Evolutionary conservation across 257 asterid species (phyloP).

Genomic region (Mentha longifolia): DNA sequence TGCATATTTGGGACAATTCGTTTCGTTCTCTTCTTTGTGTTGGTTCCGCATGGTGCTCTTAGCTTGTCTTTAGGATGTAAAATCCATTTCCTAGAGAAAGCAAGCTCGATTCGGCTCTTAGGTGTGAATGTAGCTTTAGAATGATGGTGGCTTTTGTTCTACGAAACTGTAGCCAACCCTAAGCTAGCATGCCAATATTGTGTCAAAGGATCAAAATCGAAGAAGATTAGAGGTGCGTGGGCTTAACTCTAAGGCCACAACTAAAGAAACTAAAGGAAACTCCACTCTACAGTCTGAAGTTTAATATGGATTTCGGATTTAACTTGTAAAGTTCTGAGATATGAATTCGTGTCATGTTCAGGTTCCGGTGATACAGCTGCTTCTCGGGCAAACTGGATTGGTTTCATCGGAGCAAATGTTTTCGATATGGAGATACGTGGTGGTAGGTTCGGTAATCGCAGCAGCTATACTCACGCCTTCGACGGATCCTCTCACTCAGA

Average conservation of each 20-base stretch:
- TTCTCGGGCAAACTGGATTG: conserved; percentile 92
- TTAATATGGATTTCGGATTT: too few species aligned
- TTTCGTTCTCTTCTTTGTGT: background rate
- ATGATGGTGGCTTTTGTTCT: background rate
- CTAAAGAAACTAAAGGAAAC: background rate
- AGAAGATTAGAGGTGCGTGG: background rate
- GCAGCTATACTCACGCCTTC: conserved; percentile 99
- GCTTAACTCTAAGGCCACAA: background rate
- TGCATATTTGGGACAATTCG: background rate
- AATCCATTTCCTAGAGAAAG: background rate
- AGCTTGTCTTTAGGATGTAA: background rate
- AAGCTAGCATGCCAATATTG: background rate
- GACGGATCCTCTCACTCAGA: conserved; percentile 94
- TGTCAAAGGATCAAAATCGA: background rate
- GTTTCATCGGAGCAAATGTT: conserved; percentile 94
- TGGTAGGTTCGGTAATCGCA: conserved; percentile 97
- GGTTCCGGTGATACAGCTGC: conserved; percentile 98
- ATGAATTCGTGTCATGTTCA: conserved; percentile 27
- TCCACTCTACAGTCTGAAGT: background rate
- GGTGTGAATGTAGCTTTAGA: background rate
- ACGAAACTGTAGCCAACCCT: background rate
- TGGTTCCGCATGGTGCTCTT: background rate
- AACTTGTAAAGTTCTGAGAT: background rate
- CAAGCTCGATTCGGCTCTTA: background rate
- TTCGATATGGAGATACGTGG: conserved; percentile 98